Evolutionary conservation across 345 rosid species (phyloP).

Genomic region (Adansonia digitata): DNA sequence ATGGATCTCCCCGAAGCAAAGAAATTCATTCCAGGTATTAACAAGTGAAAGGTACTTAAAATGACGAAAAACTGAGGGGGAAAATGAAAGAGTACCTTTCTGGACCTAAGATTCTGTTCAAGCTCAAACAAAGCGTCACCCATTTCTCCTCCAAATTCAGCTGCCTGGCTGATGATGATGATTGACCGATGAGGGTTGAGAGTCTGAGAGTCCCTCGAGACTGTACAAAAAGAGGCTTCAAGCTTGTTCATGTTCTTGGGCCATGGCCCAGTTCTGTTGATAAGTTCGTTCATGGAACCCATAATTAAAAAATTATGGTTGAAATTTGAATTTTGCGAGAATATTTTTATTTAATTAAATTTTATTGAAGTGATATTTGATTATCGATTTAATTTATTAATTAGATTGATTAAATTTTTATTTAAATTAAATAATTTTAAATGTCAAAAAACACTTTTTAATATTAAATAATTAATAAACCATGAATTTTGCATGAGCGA

Average conservation of each 20-base stretch:
- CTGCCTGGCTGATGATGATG: not conserved
- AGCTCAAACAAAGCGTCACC: conserved; percentile 36
- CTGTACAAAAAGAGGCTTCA: not conserved
- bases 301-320: too few species aligned
- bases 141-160: conserved; percentile 23
- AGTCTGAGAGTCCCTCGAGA: not conserved
- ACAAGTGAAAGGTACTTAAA: not conserved
- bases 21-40: too few species aligned
- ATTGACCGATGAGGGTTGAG: not conserved
- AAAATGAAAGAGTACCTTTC: conserved; percentile 25
- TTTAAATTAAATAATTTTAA: too few species aligned
- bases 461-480: too few species aligned
- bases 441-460: too few species aligned
- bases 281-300: not conserved
- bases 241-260: not conserved
- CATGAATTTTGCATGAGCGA: too few species aligned
- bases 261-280: not conserved
- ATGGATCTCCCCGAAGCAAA: not conserved
- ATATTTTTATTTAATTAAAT: too few species aligned
- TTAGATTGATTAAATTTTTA: too few species aligned
- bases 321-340: too few species aligned
- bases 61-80: not conserved
- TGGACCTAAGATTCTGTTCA: conserved; percentile 28
- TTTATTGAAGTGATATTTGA: too few species aligned
- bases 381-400: too few species aligned